These are phyloP conservation scores for Aquanectria penicillioides DNA, from an alignment of 2,329 filamentous ascomycete genomes.

Conservation along the genomic window DNA sequence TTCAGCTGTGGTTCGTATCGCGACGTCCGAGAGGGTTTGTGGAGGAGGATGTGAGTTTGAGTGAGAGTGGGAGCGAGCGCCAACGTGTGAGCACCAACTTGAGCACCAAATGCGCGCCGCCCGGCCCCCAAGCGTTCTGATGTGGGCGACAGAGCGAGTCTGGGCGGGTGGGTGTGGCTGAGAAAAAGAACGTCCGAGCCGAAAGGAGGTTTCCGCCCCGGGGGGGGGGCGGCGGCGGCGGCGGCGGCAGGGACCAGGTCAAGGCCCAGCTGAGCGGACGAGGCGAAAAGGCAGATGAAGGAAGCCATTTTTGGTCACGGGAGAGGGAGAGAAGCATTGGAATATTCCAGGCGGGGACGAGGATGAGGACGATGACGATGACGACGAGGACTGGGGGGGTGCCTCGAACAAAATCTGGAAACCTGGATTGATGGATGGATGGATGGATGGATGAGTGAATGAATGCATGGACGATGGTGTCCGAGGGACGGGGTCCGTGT, in stretches of 20 bases:
- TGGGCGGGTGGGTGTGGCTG: constrained; percentile 1
- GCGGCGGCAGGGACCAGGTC: neutral
- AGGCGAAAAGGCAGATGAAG: constrained; percentile 11
- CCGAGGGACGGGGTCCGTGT: neutral
- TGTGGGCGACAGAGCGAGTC: too few relatives aligned
- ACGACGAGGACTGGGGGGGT: too few relatives aligned
- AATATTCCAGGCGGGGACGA: constrained; percentile 10
- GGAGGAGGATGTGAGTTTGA: neutral
- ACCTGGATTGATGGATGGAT: too few relatives aligned
- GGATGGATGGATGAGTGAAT: neutral
- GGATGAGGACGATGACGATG: too few relatives aligned
- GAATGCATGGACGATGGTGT: neutral
- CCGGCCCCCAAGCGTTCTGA: too few relatives aligned
- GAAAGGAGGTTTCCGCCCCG: constrained; percentile 1
- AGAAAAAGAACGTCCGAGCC: neutral
- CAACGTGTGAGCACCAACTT: too few relatives aligned
- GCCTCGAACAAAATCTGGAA: too few relatives aligned
- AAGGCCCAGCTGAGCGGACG: neutral
- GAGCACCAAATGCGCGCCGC: too few relatives aligned
- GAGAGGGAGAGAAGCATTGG: constrained; percentile 6
- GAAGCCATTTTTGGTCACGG: neutral
- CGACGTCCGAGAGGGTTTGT: constrained; percentile 12
- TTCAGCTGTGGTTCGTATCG: constrained; percentile 10
- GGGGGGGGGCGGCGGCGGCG: too few relatives aligned
- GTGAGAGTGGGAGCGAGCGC: too few relatives aligned